A percentile compares a stretch with the other conserved stretches of the same genome.
These are phyloP conservation scores for Vitis cinerea DNA, from an alignment of 164 flowering plant genomes.

Conservation along the genomic window DNA sequence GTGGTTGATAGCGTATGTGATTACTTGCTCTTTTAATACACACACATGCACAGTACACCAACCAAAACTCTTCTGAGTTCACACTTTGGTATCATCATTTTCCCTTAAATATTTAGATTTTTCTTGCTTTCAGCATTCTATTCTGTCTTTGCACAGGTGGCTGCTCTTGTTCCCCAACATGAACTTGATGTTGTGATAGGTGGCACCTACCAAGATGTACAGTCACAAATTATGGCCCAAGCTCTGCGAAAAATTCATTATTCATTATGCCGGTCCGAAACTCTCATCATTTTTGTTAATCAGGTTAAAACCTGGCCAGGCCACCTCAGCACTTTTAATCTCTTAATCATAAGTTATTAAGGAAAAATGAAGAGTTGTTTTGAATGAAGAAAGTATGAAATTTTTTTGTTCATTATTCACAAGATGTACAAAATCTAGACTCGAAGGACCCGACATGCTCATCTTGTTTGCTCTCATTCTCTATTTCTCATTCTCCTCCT, in stretches of 20 bases:
- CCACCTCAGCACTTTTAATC: not conserved
- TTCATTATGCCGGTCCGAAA: slow-evolving; percentile 58
- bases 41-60: no score
- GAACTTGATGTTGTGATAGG: slow-evolving; percentile 54
- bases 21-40: not conserved
- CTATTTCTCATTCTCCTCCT: no score
- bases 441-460: no score
- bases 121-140: not conserved
- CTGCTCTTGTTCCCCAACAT: slow-evolving; percentile 80
- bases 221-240: slow-evolving; percentile 64
- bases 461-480: no score
- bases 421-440: no score
- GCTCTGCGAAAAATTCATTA: slow-evolving; percentile 70
- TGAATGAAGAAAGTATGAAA: no score
- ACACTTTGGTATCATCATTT: no score
- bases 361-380: no score
- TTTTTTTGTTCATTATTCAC: no score
- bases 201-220: slow-evolving; percentile 27
- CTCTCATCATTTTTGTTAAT: slow-evolving; percentile 72
- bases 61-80: no score
- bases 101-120: not conserved
- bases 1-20: slow-evolving; percentile 87
- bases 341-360: not conserved
- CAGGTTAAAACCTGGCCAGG: slow-evolving; percentile 43
- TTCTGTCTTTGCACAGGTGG: slow-evolving; percentile 54